Percentiles rank a stretch among this genome's conserved stretches.
Evolutionary conservation across 2,329 filamentous ascomycete genomes (phyloP).

Genomic region (Cladorrhinum sp.): DNA sequence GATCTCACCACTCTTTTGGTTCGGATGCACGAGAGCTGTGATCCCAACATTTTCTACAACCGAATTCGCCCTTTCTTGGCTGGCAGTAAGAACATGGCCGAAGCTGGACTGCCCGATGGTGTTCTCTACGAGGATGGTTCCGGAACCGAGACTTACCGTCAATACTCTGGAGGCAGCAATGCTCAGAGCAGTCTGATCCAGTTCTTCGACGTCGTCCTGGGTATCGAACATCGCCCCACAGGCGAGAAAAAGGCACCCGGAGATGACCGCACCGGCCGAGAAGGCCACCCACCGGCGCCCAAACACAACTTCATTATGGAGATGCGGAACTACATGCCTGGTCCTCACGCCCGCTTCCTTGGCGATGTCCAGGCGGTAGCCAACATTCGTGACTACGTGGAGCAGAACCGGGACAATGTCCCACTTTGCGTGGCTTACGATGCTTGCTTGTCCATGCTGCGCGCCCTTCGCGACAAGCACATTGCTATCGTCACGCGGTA

Average conservation of each 20-base stretch:
- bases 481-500: conserved; percentile 96
- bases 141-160: conserved; percentile 65
- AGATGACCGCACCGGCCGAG: conserved; percentile 36
- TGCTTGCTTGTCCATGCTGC: conserved; percentile 72
- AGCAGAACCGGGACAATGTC: conserved; percentile 56
- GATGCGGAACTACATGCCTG: conserved; percentile 97
- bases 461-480: conserved; percentile 81
- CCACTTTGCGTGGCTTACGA: conserved; percentile 80
- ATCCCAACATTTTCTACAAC: conserved; percentile 92
- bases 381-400: conserved; percentile 84
- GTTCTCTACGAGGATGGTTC: conserved; percentile 83
- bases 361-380: conserved; percentile 74
- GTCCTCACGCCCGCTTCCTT: conserved; percentile 84
- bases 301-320: conserved; percentile 91
- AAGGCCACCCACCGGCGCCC: conserved; percentile 45
- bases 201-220: conserved; percentile 91
- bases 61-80: conserved; percentile 94
- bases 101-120: conserved; percentile 83
- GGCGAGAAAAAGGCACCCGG: conserved; percentile 60
- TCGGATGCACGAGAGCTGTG: conserved; percentile 93
- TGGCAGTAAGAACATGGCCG: conserved; percentile 95
- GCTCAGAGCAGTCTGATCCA: conserved; percentile 96
- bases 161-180: conserved; percentile 92
- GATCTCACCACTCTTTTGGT: conserved; percentile 76
- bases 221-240: conserved; percentile 85